phyloP scores from a whole-genome alignment of 805 yeast species.

The Danielia reshetovae region DNA sequence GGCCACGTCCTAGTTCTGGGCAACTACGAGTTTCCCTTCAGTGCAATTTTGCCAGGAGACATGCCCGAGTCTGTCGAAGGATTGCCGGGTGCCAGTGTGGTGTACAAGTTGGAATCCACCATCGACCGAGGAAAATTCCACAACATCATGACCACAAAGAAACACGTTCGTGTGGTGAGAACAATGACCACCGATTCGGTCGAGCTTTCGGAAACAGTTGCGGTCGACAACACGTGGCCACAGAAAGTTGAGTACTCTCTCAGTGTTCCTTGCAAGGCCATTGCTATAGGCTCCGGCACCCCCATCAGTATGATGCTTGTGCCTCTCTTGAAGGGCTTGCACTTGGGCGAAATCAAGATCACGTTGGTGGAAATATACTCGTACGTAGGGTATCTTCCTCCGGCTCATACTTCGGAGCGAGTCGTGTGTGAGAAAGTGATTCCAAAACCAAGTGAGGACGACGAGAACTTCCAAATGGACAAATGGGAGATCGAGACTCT shows the following conservation, averaged over 20 bases:
- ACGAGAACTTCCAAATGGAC: slow-evolving; percentile 44
- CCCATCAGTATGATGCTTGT: slow-evolving; percentile 68
- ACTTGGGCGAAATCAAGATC: slow-evolving; percentile 68
- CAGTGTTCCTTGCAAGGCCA: slow-evolving; percentile 81
- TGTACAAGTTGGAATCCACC: slow-evolving; percentile 70
- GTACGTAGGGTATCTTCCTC: slow-evolving; percentile 54
- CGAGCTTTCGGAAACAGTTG: slow-evolving; percentile 85
- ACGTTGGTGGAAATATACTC: slow-evolving; percentile 65
- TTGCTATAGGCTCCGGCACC: slow-evolving; percentile 80
- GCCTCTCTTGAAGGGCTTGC: slow-evolving; percentile 78
- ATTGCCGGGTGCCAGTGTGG: slow-evolving; percentile 69
- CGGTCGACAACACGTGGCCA: slow-evolving; percentile 96
- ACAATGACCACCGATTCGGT: slow-evolving; percentile 84
- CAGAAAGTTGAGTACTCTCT: slow-evolving; percentile 85
- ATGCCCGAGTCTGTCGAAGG: slow-evolving; percentile 90
- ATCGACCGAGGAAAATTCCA: slow-evolving; percentile 81
- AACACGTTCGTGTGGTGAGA: slow-evolving; percentile 75
- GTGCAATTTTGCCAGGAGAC: slow-evolving; percentile 77
- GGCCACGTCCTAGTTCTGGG: slow-evolving; percentile 57
- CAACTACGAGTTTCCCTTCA: slow-evolving; percentile 87
- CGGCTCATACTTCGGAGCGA: slow-evolving; percentile 60
- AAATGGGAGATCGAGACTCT: slow-evolving; percentile 69
- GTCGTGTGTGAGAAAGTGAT: slow-evolving; percentile 47
- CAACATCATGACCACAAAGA: slow-evolving; percentile 58
- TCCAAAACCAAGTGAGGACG: slow-evolving; percentile 37